Conservation (phyloP, 1,139 yeast genomes). For the Debaryomyces coudertii region DNA sequence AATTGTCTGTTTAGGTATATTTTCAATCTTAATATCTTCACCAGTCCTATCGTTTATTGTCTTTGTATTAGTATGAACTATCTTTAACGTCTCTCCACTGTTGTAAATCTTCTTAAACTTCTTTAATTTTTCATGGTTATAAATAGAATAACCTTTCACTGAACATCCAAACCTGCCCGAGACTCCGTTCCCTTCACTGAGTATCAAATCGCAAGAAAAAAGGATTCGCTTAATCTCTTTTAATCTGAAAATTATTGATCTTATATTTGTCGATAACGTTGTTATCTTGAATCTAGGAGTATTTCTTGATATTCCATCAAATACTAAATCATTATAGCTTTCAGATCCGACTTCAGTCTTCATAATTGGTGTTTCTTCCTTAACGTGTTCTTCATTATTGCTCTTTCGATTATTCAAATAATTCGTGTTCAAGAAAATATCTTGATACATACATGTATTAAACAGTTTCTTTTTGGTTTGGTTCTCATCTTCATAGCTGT, state of each 20-base stretch:
- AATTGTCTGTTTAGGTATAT: slow-evolving; percentile 17
- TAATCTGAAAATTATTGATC: slow-evolving; percentile 53
- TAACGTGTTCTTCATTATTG: slow-evolving; percentile 12
- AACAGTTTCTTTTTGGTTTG: slow-evolving; percentile 35
- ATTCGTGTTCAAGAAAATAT: slow-evolving; percentile 52
- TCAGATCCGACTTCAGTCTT: neutral
- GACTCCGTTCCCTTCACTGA: slow-evolving; percentile 40
- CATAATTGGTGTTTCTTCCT: slow-evolving; percentile 10
- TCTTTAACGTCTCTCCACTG: slow-evolving; percentile 50
- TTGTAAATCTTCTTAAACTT: slow-evolving; percentile 48
- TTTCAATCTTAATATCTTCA: slow-evolving; percentile 20
- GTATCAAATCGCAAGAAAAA: slow-evolving; percentile 58
- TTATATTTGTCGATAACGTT: slow-evolving; percentile 48
- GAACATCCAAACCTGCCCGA: slow-evolving; percentile 61
- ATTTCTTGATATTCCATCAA: slow-evolving; percentile 18
- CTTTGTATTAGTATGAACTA: slow-evolving; percentile 54
- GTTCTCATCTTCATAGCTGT: slow-evolving; percentile 18
- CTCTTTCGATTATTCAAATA: slow-evolving; percentile 25
- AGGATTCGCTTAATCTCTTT: slow-evolving; percentile 65
- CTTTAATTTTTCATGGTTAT: slow-evolving; percentile 53
- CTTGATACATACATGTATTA: slow-evolving; percentile 57
- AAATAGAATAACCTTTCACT: slow-evolving; percentile 71
- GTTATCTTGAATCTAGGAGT: slow-evolving; percentile 29
- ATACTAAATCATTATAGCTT: slow-evolving; percentile 11
- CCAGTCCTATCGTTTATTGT: slow-evolving; percentile 23